Conservation (phyloP, 371 early-diverging fungal genomes). For the Entomophthora muscae region DNA sequence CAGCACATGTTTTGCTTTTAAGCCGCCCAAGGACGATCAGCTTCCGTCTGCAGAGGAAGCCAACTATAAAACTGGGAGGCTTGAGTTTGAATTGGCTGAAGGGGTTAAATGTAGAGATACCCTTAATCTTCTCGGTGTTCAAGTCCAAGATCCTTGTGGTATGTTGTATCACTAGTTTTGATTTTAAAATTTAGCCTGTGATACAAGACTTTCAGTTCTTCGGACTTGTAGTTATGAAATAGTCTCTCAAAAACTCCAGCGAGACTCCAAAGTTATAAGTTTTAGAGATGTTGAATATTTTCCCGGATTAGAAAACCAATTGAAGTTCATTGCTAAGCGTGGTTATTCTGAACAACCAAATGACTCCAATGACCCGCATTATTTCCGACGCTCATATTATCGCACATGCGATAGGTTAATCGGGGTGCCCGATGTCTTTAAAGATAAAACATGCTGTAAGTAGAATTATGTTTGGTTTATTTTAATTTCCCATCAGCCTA, state of each 20-base stretch:
- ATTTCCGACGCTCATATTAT: neutral
- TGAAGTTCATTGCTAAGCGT: neutral
- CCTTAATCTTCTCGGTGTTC: neutral
- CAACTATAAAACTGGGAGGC: neutral
- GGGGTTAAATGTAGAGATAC: neutral
- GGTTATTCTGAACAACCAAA: neutral
- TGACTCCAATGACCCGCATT: slow-evolving; percentile 2
- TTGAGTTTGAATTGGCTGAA: neutral
- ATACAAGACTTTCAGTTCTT: neutral
- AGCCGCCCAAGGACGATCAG: neutral
- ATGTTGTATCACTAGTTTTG: neutral
- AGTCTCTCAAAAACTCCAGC: neutral
- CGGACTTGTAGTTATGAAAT: neutral
- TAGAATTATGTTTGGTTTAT: too few species aligned
- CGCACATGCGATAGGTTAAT: neutral
- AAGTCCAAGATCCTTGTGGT: slow-evolving; percentile 2
- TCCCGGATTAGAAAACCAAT: neutral
- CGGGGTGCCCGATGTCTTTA: neutral
- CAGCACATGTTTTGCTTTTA: neutral
- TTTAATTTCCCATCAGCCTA: too few species aligned
- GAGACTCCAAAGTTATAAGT: slow-evolving; percentile 1
- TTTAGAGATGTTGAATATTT: slow-evolving; percentile 6
- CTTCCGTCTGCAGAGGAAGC: neutral
- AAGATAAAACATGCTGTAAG: slow-evolving; percentile 2
- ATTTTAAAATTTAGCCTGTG: neutral